Evolutionary conservation across 176 grass and related monocot genomes (phyloP).

Genomic region (Paspalum vaginatum): DNA sequence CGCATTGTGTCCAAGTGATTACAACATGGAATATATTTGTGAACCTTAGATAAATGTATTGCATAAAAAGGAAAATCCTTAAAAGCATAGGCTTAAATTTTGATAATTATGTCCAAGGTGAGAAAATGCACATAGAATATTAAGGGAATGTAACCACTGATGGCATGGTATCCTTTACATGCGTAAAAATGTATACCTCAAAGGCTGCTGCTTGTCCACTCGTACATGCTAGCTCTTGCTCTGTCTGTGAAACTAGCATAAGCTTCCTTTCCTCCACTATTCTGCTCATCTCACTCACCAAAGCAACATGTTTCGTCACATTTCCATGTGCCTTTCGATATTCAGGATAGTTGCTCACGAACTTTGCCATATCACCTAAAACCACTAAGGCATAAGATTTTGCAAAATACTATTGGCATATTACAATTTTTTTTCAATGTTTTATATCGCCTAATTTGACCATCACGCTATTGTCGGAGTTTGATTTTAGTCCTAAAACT

Average conservation of each 20-base stretch:
- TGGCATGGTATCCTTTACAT: slow-evolving; percentile 9
- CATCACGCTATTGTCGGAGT: too few species aligned
- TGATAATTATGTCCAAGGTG: neutral
- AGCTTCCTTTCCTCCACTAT: slow-evolving; percentile 92
- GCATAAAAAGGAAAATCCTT: slow-evolving; percentile 5
- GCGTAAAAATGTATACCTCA: slow-evolving; percentile 60
- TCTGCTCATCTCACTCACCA: slow-evolving; percentile 98
- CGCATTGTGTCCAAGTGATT: neutral
- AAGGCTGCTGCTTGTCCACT: slow-evolving; percentile 93
- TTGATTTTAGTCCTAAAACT: too few species aligned
- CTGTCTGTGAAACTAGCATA: slow-evolving; percentile 94
- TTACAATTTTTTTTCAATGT: slow-evolving; percentile 6
- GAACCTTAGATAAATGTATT: neutral
- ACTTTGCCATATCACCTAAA: slow-evolving; percentile 96
- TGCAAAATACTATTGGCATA: neutral
- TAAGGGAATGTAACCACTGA: neutral
- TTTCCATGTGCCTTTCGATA: slow-evolving; percentile 93
- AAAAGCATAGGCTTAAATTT: slow-evolving; percentile 8
- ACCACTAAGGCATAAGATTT: slow-evolving; percentile 17
- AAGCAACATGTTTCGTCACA: slow-evolving; percentile 95
- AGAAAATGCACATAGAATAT: slow-evolving; percentile 26
- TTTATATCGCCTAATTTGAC: neutral
- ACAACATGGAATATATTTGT: slow-evolving; percentile 5
- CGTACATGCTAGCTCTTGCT: slow-evolving; percentile 96
- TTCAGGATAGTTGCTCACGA: slow-evolving; percentile 90